Evolutionary conservation across 2,329 filamentous ascomycete genomes (phyloP), one percentile per base, ranked within the genome.

Genomic region (Fusarium aywerte): DNA sequence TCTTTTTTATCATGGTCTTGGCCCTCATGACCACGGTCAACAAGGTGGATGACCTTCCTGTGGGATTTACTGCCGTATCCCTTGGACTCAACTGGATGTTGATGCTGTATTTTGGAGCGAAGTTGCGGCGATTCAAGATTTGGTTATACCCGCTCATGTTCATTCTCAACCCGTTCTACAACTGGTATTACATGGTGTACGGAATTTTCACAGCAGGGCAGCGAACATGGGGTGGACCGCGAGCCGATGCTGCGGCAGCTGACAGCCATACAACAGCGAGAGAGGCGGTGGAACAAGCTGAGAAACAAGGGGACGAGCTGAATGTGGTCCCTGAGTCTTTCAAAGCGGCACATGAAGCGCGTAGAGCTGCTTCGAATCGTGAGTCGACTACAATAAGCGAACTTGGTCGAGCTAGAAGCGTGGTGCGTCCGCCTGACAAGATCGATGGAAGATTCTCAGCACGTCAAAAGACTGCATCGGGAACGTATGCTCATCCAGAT

Each of bases 181-280:
- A 98, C 79, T 98, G 95, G 95, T 87, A 93, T 59, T 98, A 98
- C 81, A 97, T 97, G 91, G 91, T 97, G 4, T 97, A 97, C 77
- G 94, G 93, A 42, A 96, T 97, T 71, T 96, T 97, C 78, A 97
- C 95, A 1, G 93, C 94, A 29, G 93, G 94, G 20, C 93, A 97
- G 77, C 87, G 95, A 68, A 98, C 95, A 2, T 99, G 96, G 95
- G 95, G 95, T 69, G 95, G 95, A 0, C 96, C 95, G 12, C 87
- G 95, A 73, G 93, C 93, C 3, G 95, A 98, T 78, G 94, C 94
- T 1, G 92, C 91, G 29, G 85, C 89, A 38, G 94, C 94, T 4
- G 91, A 96, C 76, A 82, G 85, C 13, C 82, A 88, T 60, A 96
- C 89, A 0, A 93, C 92, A 1, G 89, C 92, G 2, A 90, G 92